Percentiles rank a stretch among this genome's conserved stretches.
These are phyloP conservation scores for Pichia norvegensis DNA, from an alignment of 1,139 yeast species.

Conservation along the genomic window DNA sequence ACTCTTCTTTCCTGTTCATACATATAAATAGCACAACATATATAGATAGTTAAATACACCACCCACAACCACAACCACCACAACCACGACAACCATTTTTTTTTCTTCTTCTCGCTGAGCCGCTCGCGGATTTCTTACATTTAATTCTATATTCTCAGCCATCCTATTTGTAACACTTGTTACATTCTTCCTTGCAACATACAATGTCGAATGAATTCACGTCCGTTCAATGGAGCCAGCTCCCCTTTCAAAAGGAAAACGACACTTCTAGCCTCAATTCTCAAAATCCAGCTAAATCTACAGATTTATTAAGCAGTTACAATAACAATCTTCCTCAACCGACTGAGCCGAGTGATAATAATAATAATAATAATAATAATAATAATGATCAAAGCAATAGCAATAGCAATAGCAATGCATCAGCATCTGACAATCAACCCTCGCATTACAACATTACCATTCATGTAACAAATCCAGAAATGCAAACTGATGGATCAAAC, in stretches of 20 bases:
- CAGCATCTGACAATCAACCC: too few species aligned
- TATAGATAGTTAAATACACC: too few species aligned
- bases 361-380: background rate
- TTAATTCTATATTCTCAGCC: too few species aligned
- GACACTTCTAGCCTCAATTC: background rate
- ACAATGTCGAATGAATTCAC: slow-evolving; percentile 6
- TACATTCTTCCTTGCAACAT: background rate
- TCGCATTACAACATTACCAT: slow-evolving; percentile 30
- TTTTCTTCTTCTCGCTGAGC: too few species aligned
- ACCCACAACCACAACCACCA: too few species aligned
- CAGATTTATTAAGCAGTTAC: background rate
- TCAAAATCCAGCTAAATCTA: background rate
- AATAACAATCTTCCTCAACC: background rate
- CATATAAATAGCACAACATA: too few species aligned
- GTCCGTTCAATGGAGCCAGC: slow-evolving; percentile 3
- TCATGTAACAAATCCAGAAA: slow-evolving; percentile 62
- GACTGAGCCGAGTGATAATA: background rate
- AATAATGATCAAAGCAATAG: slow-evolving; percentile 4
- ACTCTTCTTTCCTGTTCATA: too few species aligned
- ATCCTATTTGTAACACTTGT: too few species aligned
- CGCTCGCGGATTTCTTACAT: too few species aligned
- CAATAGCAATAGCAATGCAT: background rate
- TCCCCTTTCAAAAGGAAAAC: background rate
- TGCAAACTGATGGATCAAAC: slow-evolving; percentile 74
- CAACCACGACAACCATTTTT: too few species aligned